Base-by-base conservation (phyloP, 139 green algal genomes). In the Desmodesmus armatus region DNA sequence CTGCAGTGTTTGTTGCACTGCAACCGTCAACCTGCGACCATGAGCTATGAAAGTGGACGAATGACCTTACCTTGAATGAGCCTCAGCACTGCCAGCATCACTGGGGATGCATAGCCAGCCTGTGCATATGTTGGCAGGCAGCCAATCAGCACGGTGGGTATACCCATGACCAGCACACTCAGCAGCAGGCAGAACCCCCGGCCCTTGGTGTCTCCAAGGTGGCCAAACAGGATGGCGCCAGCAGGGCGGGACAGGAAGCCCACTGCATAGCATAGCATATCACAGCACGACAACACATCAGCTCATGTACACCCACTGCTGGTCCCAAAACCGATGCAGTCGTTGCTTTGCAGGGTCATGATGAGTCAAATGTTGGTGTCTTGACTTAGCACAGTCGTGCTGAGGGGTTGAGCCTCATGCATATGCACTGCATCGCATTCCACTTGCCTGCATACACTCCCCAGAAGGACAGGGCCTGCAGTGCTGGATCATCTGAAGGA, bases 191-290 rank as follows among this genome's bases (percentile, higher is more conserved):
- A 85, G 21, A 9, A 49, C 21, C 63, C 51, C 23, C 86, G 86
- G 53, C 86, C 86, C 21, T 5, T 44, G 1, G 74, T 84, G 81
- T 89, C 86, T 7, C 86, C 86, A 3, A 89, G 81, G 73, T 84
- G 75, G 4, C 86, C 86, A 51, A 89, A 89, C n/a, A 89, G 41
- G 15, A 89, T 35, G 0, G 85, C 85, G 3, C 80, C 85, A n/a
- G 67, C 53, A n/a, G 76, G 76, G 9, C 76, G 76, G 25, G 76
- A 82, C 23, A 82, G 55, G 76, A 72, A 82, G 55, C 76, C 74
- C 21, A 82, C 76, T 80, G 73, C 49, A 67, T 5, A n/a, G n/a
- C n/a, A n/a, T n/a, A n/a, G 47, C 47, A 58, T 13, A 13, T 58
- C 47, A 58, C 47, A 58, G 47, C 47, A 58, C 47, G 13, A 15